Evolutionary conservation across 768 basidiomycete species (phyloP).

Genomic region (Lactifluus pinguis): DNA sequence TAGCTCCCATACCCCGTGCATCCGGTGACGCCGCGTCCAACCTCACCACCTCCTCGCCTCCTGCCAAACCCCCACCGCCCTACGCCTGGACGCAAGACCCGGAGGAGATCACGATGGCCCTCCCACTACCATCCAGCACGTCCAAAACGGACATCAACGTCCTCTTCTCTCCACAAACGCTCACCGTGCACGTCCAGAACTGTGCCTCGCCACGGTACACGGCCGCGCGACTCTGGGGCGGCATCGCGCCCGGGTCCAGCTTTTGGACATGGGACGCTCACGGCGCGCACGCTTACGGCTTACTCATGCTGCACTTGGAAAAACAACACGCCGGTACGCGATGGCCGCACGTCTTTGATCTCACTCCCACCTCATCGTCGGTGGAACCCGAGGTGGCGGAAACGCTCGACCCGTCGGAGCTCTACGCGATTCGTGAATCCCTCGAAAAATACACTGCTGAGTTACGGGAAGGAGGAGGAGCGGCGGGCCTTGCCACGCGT

Average conservation of each 20-base stretch:
- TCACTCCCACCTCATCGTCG: constrained; percentile 30
- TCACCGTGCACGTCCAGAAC: constrained; percentile 53
- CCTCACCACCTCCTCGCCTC: constrained; percentile 25
- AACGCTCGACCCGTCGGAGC: constrained; percentile 78
- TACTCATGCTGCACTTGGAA: constrained; percentile 78
- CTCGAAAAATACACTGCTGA: constrained; percentile 80
- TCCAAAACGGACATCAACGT: constrained; percentile 57
- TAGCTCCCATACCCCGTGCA: constrained; percentile 57
- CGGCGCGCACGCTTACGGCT: constrained; percentile 54
- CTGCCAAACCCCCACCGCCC: constrained; percentile 56
- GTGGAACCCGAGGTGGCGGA: constrained; percentile 62
- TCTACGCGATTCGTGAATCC: constrained; percentile 68
- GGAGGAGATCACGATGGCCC: constrained; percentile 74
- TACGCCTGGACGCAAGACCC: constrained; percentile 91
- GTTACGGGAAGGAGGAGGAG: constrained; percentile 47
- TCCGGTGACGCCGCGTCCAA: constrained; percentile 24
- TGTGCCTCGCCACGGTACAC: constrained; percentile 47
- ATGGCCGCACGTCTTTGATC: constrained; percentile 82
- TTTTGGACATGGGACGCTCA: constrained; percentile 91
- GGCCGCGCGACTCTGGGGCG: constrained; percentile 66
- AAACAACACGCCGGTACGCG: constrained; percentile 75
- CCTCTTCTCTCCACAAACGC: constrained; percentile 49
- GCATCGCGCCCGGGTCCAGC: constrained; percentile 66
- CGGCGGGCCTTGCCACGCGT: constrained; percentile 33
- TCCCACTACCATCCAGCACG: constrained; percentile 71